phyloP scores from a whole-genome alignment of 1,284 basidiomycete species.

The Moesziomyces sp. region DNA sequence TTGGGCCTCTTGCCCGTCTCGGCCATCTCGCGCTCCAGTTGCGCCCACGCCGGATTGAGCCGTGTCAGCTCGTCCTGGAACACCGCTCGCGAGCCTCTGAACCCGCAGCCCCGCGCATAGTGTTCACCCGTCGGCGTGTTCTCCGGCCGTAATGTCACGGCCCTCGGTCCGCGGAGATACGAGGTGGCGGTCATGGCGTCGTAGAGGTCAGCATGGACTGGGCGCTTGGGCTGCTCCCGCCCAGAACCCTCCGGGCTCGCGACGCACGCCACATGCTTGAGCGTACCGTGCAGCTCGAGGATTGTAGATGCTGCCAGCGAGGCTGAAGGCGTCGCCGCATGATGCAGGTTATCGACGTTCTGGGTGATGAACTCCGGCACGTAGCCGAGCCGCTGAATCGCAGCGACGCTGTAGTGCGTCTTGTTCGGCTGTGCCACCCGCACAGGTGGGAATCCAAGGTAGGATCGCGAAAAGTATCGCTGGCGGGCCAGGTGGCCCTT shows the following conservation, averaged over 20 bases:
- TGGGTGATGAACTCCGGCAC: slow-evolving; percentile 62
- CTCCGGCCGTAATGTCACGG: slow-evolving; percentile 24
- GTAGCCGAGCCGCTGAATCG: slow-evolving; percentile 58
- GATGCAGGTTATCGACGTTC: slow-evolving; percentile 67
- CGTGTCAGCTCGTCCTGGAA: slow-evolving; percentile 62
- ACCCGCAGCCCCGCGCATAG: slow-evolving; percentile 59
- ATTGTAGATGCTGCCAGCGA: slow-evolving; percentile 53
- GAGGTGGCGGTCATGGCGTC: slow-evolving; percentile 27
- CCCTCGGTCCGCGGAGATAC: slow-evolving; percentile 38
- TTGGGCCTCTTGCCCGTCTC: slow-evolving; percentile 55
- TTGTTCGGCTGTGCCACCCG: slow-evolving; percentile 61
- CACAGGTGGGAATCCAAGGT: slow-evolving; percentile 63
- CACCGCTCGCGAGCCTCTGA: slow-evolving; percentile 51
- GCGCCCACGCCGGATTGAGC: slow-evolving; percentile 63
- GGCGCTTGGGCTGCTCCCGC: background rate
- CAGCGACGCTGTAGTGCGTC: slow-evolving; percentile 63
- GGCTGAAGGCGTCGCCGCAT: slow-evolving; percentile 55
- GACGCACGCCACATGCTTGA: slow-evolving; percentile 36
- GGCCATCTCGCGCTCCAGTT: slow-evolving; percentile 51
- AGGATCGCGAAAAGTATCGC: slow-evolving; percentile 66
- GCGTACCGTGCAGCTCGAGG: slow-evolving; percentile 65
- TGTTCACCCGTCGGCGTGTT: slow-evolving; percentile 45
- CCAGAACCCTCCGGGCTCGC: slow-evolving; percentile 9
- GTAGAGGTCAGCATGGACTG: slow-evolving; percentile 22
- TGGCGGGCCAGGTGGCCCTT: slow-evolving; percentile 54